Conservation (phyloP, 202 grass and related monocot genomes). For the Bolboschoenoplectus hybrid region DNA sequence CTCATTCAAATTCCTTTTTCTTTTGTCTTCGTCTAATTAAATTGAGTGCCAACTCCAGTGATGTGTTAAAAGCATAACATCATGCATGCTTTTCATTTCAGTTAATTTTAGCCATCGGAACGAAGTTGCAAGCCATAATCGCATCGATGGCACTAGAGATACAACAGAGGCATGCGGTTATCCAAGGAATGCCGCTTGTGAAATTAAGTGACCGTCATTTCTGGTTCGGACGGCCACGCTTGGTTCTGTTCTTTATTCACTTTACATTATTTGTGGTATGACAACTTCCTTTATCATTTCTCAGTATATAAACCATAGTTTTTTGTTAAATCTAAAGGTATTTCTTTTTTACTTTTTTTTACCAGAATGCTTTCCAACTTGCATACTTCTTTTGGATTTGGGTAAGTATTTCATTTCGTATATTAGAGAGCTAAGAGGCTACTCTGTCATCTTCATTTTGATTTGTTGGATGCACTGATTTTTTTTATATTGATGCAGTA, state of each 20-base stretch:
- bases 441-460: slow-evolving; percentile 13
- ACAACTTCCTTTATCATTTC: slow-evolving; percentile 12
- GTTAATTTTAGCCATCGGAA: slow-evolving; percentile 85
- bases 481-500: slow-evolving; percentile 55
- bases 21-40: not conserved
- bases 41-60: not conserved
- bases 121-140: slow-evolving; percentile 96
- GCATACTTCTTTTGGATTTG: slow-evolving; percentile 59
- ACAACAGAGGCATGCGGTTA: slow-evolving; percentile 78
- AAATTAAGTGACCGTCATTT: slow-evolving; percentile 88
- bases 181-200: slow-evolving; percentile 94
- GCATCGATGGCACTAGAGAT: slow-evolving; percentile 90
- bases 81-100: slow-evolving; percentile 34
- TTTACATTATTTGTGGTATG: slow-evolving; percentile 87
- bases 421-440: slow-evolving; percentile 45
- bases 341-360: slow-evolving; percentile 24
- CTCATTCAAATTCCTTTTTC: not conserved
- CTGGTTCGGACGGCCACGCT: slow-evolving; percentile 74
- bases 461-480: slow-evolving; percentile 20
- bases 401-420: slow-evolving; percentile 55
- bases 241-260: slow-evolving; percentile 93
- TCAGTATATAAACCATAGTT: slow-evolving; percentile 20
- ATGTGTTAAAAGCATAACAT: not conserved
- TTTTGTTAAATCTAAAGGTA: not conserved
- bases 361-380: slow-evolving; percentile 95